A percentile compares a stretch with the other conserved stretches of the same genome.
Conservation (phyloP, 1,284 basidiomycete species). For the Melampsora americana region DNA sequence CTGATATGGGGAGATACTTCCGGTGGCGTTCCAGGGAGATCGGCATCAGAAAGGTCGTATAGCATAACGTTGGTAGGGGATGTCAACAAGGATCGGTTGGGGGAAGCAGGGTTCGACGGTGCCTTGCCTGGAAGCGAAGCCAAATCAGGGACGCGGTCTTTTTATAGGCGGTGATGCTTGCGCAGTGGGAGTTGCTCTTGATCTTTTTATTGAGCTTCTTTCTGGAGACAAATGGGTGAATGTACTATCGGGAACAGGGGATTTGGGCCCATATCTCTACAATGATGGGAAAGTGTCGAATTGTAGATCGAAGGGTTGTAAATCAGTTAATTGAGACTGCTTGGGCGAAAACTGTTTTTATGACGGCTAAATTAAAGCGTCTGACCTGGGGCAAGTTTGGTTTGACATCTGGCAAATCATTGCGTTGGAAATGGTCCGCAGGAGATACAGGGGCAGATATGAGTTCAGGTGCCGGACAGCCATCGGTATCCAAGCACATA, state of each 20-base stretch:
- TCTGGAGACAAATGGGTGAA: background rate
- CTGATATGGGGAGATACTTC: background rate
- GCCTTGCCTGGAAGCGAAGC: no score
- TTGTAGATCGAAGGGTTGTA: no score
- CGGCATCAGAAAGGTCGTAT: background rate
- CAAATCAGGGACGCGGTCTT: background rate
- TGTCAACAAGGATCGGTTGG: background rate
- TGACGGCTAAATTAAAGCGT: background rate
- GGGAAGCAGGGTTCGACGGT: background rate
- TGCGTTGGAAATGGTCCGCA: background rate
- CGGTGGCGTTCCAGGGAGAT: background rate
- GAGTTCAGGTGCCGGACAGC: background rate
- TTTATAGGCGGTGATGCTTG: background rate
- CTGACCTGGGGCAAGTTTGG: background rate
- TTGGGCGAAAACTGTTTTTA: no score
- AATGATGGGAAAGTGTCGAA: no score
- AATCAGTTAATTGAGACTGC: no score
- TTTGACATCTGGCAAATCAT: background rate
- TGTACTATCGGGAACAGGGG: constrained; percentile 1
- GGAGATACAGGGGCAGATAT: background rate
- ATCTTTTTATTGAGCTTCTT: background rate
- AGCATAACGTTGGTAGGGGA: background rate
- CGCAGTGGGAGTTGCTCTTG: background rate
- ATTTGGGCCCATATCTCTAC: background rate
- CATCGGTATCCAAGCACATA: background rate